Evolutionary conservation across 2,329 filamentous ascomycete species (phyloP), one percentile per base, ranked within the genome.

Genomic region (Teratosphaeria nubilosa): DNA sequence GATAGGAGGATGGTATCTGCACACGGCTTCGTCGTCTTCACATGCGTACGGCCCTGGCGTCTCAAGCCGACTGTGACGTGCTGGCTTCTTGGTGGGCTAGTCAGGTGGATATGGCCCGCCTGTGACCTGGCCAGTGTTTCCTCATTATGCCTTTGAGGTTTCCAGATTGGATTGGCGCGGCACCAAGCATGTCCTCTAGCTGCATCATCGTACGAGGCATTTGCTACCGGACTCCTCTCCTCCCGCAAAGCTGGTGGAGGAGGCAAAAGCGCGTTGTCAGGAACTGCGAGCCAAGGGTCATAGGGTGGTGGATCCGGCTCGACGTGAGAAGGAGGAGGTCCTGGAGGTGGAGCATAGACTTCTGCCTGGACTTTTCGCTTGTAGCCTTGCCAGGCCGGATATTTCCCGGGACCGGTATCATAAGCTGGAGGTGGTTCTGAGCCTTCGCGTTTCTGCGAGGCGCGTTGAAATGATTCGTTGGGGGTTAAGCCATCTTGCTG

Each of bases 211-310:
- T 81, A 79, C 2, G 81, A 81, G 1, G 88, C 85, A 71, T 92
- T 92, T 68, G 83, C 85, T 2, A 85, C 80, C 0, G 84, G 83
- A 13, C 86, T 90, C 32, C 72, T 74, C 60, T 88, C 83, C 66
- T 84, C 83, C 54, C 82, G 82, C 56, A 90, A 79, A 31, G 81
- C 80, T 0, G 88, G 88, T 0, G 88, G 88, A 0, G 87, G 87
- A 1, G 87, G 87, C 51, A 91, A 82, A 10, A 88, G 78, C 0
- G 86, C 78, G 1, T 83, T 90, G 70, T 91, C 87, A 0, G 87
- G 86, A 1, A 90, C 86, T 2, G 85, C 81, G 6, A 80, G 78
- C 88, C 88, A 91, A 72, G 88, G 83, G 69, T 90, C 86, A 64
- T 83, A 83, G 27, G 80, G 78, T 20, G 81, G 81, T 14, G 81